A percentile compares a stretch with the other conserved stretches of the same genome.
These are phyloP conservation scores for Ambrosia artemisiifolia DNA, from an alignment of 129 eudicot species.

Conservation along the genomic window DNA sequence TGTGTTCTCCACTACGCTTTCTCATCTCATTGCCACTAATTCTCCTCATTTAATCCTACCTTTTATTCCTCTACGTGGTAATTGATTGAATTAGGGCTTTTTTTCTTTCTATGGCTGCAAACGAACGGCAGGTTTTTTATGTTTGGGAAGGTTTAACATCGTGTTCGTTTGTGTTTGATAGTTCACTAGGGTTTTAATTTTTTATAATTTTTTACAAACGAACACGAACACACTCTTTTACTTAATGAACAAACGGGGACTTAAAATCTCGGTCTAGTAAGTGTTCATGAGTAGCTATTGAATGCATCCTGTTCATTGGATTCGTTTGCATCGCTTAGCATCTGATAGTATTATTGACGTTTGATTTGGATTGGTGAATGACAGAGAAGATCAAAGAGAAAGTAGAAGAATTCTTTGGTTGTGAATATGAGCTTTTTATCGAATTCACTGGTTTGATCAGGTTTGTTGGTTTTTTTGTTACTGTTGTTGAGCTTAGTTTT, in stretches of 20 bases:
- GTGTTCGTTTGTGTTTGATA: too few species aligned
- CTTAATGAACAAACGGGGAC: too few species aligned
- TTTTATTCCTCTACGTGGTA: slow-evolving; percentile 72
- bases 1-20: slow-evolving; percentile 88
- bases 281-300: too few species aligned
- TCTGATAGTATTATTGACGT: not conserved
- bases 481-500: slow-evolving; percentile 9
- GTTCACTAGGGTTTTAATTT: too few species aligned
- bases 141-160: too few species aligned
- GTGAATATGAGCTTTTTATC: slow-evolving; percentile 70
- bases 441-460: slow-evolving; percentile 98
- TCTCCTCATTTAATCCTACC: slow-evolving; percentile 79
- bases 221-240: too few species aligned
- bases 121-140: too few species aligned
- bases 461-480: slow-evolving; percentile 22
- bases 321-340: too few species aligned
- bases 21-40: slow-evolving; percentile 94
- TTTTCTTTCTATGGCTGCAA: not conserved
- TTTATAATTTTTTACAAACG: too few species aligned
- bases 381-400: slow-evolving; percentile 78
- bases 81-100: not conserved
- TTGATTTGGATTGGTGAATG: slow-evolving; percentile 13
- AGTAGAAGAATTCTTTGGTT: slow-evolving; percentile 77
- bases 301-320: too few species aligned
- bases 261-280: too few species aligned